Evolutionary conservation across 2,329 filamentous ascomycete genomes (phyloP), one percentile per base, ranked within the genome.

Genomic region (Gremmenia infestans): DNA sequence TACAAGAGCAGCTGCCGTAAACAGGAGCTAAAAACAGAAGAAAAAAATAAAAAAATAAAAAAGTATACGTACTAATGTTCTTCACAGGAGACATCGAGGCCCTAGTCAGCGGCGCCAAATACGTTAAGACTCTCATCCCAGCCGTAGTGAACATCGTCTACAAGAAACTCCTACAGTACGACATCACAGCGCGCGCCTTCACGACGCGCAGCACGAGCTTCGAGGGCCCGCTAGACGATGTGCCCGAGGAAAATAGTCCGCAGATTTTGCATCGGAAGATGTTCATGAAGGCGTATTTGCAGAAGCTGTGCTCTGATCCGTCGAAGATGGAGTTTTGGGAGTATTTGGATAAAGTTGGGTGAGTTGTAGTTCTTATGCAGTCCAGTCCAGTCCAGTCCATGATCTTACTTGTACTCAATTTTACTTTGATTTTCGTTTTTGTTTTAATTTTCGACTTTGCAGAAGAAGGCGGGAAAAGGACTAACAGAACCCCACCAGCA

Each of bases 61-160:
- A 22, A 3, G 4, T 22, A 22, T 11, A 7, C 12, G 50, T n/a
- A 28, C 6, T 15, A 25, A 17, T 8, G 2, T 22, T 5, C 52
- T 57, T 53, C 14, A n/a, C 48, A 53, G 55, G 45, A 11, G 67
- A 69, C 32, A 60, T 66, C n/a, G 50, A 59, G 2, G 63, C 60
- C 1, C 59, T 68, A 4, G 54, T 64, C 25, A 52, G 54, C 1
- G 61, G 65, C 2, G 59, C 54, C 6, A 63, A 66, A 9, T 59
- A 66, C 32, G 58, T 69, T 17, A 60, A 59, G n/a, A 52, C 85
- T 14, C 79, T 92, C 28, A 91, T 92, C 60, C 89, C 89, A 1
- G 88, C 88, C 45, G 81, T 93, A 14, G 88, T 91, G 68, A 91
- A 91, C 72, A 88, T 91, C 60, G 87, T 92, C 36, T 93, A 92